These are phyloP conservation scores for Crithidia bombi DNA, from an alignment of 208 protist species.

Conservation along the genomic window DNA sequence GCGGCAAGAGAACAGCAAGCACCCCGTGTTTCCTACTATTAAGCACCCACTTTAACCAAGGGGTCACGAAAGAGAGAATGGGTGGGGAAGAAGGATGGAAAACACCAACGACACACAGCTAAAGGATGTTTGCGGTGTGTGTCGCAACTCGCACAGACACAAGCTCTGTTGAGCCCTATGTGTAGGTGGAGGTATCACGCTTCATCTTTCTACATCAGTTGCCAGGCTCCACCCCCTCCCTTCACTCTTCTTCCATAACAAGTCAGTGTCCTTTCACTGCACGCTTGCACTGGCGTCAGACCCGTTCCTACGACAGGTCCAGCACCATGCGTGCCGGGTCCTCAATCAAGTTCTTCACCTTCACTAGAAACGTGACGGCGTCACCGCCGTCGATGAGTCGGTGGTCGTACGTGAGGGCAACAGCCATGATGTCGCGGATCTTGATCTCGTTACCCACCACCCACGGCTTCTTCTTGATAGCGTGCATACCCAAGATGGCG, in stretches of 20 bases:
- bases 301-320: constrained; percentile 72
- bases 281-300: too few relatives aligned
- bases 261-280: not conserved
- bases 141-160: too few relatives aligned
- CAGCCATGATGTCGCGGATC: constrained; percentile 98
- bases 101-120: not conserved
- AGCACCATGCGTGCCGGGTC: constrained; percentile 95
- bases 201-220: too few relatives aligned
- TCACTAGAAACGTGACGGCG: constrained; percentile 98
- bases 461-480: constrained; percentile 96
- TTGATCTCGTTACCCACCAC: constrained; percentile 92
- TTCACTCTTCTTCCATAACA: not conserved
- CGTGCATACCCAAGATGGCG: constrained; percentile 99
- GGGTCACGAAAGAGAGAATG: not conserved
- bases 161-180: too few relatives aligned
- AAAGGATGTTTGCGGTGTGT: not conserved
- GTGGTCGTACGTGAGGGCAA: constrained; percentile 99
- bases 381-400: constrained; percentile 98
- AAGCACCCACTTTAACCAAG: not conserved
- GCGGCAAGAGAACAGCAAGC: too few relatives aligned
- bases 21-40: not conserved
- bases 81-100: not conserved
- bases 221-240: not conserved
- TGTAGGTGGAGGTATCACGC: too few relatives aligned
- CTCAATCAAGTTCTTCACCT: constrained; percentile 97